Base-by-base conservation (phyloP, 257 asterid genomes). In the Sherardia arvensis region DNA sequence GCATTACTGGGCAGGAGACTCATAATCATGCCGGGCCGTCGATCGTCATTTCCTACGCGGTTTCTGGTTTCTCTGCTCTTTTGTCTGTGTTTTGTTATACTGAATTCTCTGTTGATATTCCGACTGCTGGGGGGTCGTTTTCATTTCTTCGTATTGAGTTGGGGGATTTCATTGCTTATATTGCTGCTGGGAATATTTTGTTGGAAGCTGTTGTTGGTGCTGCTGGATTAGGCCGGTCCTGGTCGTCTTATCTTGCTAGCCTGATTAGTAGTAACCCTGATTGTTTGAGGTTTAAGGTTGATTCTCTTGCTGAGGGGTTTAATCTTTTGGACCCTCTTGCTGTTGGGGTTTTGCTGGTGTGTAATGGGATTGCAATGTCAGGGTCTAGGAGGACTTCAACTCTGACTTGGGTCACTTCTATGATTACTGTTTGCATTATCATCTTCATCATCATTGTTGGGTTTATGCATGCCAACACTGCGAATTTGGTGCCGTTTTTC, bases 141-240 rank as follows among this genome's bases (percentile, higher is more conserved):
- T 87, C 99, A 0, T 92, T 76, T 69, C 87, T 92, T 17, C 86
- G 99, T 7, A 49, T 92, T 2, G 99, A 92, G 27, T 80, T 89
- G 79, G 99, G 99, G 32, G 99, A 92, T 80, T 92, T 92, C 61
- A 58, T 89, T 22, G 96, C 99, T 4, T 92, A 79, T 23, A 85
- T 92, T 30, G 99, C 99, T 33, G 97, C 97, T 25, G 97, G 91
- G 0, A 92, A 92, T 54, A 90, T 92, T 55, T 25, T 92, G 25
- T 66, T 92, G 17, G 97, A 92, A 56, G 97, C 90, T 6, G 76
- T 92, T 49, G 97, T 92, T 0, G 97, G 96, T 25, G 89, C 99
- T 32, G 99, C 99, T 18, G 99, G 99, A 5, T 75, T 93, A 66
- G 99, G 99, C 9, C 86, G 99, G 3, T 84, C 99, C 0, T 93